Conservation (phyloP, 331 rosid genomes). For the Arachis monticola region DNA sequence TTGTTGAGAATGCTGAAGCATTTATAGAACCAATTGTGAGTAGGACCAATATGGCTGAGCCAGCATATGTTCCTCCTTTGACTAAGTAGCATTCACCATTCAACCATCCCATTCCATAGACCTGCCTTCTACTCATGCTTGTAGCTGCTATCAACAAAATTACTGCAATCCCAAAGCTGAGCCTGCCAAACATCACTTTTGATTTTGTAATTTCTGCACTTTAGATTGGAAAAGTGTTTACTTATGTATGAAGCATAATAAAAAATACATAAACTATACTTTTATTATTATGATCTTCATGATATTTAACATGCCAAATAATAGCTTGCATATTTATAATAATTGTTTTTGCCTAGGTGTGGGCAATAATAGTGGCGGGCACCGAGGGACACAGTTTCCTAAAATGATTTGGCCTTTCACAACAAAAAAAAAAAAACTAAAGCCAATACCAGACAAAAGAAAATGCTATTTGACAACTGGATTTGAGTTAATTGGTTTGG, state of each 20-base stretch:
- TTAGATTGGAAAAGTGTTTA: neutral
- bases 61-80: slow-evolving; percentile 55
- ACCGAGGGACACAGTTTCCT: neutral
- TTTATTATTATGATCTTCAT: neutral
- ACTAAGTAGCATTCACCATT: slow-evolving; percentile 70
- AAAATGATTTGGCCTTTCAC: slow-evolving; percentile 16
- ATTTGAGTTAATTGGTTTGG: neutral
- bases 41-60: slow-evolving; percentile 54
- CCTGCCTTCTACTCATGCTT: slow-evolving; percentile 72
- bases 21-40: slow-evolving; percentile 42
- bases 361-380: neutral
- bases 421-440: neutral
- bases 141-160: slow-evolving; percentile 50
- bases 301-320: neutral
- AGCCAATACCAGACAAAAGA: neutral
- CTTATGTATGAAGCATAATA: neutral
- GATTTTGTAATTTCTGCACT: neutral
- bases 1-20: slow-evolving; percentile 45
- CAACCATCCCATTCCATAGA: slow-evolving; percentile 68
- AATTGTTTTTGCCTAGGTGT: slow-evolving; percentile 13
- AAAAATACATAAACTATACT: neutral
- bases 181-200: slow-evolving; percentile 48
- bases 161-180: slow-evolving; percentile 61
- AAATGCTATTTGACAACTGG: slow-evolving; percentile 1
- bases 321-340: neutral